Evolutionary conservation across 2,329 filamentous ascomycete species (phyloP), one percentile per base, ranked within the genome.

Genomic region (Esteya vermicola): DNA sequence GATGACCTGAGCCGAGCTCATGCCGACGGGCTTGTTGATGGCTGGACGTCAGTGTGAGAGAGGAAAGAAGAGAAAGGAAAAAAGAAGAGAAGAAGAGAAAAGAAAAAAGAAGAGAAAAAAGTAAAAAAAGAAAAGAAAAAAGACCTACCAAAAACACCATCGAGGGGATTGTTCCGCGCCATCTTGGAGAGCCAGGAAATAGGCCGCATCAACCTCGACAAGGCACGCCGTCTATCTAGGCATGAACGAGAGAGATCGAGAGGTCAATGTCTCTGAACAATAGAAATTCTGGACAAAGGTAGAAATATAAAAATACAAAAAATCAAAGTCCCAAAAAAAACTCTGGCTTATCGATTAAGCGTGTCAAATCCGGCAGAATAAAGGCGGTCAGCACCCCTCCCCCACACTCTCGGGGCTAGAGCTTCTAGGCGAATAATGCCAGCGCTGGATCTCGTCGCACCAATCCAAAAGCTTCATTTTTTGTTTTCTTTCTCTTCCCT

Each of bases 1-100:
- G 48, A 98, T 75, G 28, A 93, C 81, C 58, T 93, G 85, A 38
- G 88, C 88, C 26, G 89, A 96, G 56, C 81, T 85, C 52, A 89
- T 75, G 52, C 79, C 82, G 52, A 78, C 68, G 22, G 91, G 91
- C 63, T 98, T 98, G 64, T 94, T 85, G 60, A 98, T 81, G 58
- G 85, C 89, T 94, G 33, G 13, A 2, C 18, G n/a, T 16, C 33
- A 35, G 20, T 20, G 26, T 19, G 14, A 23, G 16, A n/a, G 16
- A 12, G 26, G 36, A 30, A 28, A 34, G 26, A n/a, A 20, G 18
- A 38, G 4, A 19, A n/a, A 23, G 22, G 9, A 16, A 10, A 22
- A 8, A 8, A 9, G 28, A 20, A 30, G 9, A 32, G 14, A n/a
- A 6, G 13, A 19, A 36, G 10, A 14, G 14, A 18, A 30, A 21